These are phyloP conservation scores for Phytophthora pini DNA, from an alignment of 352 stramenopile genomes.

Conservation along the genomic window DNA sequence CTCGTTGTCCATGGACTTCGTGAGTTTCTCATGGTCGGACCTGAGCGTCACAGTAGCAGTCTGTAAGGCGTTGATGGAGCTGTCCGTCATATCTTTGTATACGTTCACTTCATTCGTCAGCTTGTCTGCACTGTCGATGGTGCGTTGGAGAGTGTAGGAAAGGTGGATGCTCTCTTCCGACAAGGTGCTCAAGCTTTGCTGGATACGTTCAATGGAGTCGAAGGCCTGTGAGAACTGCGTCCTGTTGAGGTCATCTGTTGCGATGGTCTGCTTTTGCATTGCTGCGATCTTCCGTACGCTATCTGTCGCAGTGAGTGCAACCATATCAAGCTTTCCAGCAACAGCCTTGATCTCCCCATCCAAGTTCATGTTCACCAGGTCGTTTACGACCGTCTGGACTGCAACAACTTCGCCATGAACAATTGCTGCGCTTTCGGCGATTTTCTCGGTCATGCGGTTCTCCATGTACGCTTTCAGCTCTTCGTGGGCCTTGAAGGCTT, in stretches of 20 bases:
- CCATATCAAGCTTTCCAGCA: constrained; percentile 57
- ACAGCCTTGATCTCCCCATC: constrained; percentile 67
- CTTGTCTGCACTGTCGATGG: constrained; percentile 52
- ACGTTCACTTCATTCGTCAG: constrained; percentile 56
- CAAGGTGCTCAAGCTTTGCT: constrained; percentile 67
- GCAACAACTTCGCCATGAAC: constrained; percentile 58
- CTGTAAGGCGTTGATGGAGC: constrained; percentile 44
- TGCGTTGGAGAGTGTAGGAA: constrained; percentile 70
- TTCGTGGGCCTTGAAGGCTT: constrained; percentile 46
- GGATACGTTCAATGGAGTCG: constrained; percentile 69
- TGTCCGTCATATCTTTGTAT: constrained; percentile 54
- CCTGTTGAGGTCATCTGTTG: constrained; percentile 62
- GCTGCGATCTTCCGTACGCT: constrained; percentile 63
- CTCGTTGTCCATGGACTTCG: constrained; percentile 67
- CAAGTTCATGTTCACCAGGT: constrained; percentile 63
- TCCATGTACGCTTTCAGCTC: constrained; percentile 61
- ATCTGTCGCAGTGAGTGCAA: constrained; percentile 57
- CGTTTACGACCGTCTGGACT: constrained; percentile 57
- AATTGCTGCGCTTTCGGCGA: constrained; percentile 56
- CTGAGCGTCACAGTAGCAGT: constrained; percentile 49
- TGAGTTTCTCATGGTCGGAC: constrained; percentile 55
- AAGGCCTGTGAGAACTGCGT: constrained; percentile 70
- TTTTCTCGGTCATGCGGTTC: constrained; percentile 55
- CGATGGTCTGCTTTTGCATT: constrained; percentile 62
- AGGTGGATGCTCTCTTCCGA: constrained; percentile 79